Evolutionary conservation across 2,329 filamentous ascomycete genomes (phyloP).

Genomic region (Fonsecaea erecta): DNA sequence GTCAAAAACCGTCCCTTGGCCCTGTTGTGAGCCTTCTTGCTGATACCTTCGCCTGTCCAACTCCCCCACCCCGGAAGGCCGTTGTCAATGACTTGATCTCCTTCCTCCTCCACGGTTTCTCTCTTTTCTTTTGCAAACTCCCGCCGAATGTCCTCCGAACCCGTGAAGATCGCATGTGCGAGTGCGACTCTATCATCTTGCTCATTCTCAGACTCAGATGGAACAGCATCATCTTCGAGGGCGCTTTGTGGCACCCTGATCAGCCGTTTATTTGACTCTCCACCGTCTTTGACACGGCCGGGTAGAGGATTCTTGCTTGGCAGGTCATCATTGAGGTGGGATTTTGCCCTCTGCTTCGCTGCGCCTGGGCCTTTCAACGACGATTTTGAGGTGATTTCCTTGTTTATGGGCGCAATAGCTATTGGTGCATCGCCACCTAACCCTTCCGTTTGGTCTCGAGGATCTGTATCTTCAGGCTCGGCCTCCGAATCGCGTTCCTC

Average conservation of each 20-base stretch:
- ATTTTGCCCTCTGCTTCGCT: not conserved
- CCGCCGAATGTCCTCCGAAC: constrained; percentile 63
- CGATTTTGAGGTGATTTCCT: not conserved
- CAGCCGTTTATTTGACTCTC: constrained; percentile 28
- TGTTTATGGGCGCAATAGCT: not conserved
- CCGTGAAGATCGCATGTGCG: constrained; percentile 83
- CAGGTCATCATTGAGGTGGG: not conserved
- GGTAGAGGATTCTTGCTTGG: not conserved
- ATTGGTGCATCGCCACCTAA: constrained; percentile 9
- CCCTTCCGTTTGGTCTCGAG: constrained; percentile 34
- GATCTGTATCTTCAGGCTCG: constrained; percentile 42
- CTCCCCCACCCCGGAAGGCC: constrained; percentile 93
- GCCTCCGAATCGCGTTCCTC: constrained; percentile 64
- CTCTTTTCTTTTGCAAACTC: constrained; percentile 83
- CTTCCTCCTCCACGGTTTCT: constrained; percentile 72
- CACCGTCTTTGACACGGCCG: not conserved
- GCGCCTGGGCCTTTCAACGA: not conserved
- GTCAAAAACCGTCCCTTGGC: constrained; percentile 59
- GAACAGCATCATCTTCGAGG: constrained; percentile 30
- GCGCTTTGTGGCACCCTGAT: constrained; percentile 29
- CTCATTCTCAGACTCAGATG: constrained; percentile 48
- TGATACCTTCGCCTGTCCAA: constrained; percentile 85
- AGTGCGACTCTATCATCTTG: constrained; percentile 60
- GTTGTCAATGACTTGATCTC: constrained; percentile 79
- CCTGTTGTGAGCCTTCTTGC: constrained; percentile 63